Base-by-base conservation (phyloP, 768 basidiomycete species). In the Coprinellus aureogranulatus region DNA sequence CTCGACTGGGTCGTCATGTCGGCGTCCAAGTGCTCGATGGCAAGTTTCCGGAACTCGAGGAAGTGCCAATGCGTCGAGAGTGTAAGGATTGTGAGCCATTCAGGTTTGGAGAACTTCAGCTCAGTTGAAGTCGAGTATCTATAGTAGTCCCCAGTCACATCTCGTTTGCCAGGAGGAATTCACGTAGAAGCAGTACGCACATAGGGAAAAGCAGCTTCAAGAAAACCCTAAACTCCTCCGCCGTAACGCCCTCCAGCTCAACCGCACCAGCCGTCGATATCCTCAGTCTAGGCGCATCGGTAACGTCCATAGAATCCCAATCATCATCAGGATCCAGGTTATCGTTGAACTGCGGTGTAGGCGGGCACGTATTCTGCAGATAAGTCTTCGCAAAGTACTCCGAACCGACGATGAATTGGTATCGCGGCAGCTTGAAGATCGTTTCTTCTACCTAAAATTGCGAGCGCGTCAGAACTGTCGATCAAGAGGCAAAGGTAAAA, bases 11-110 rank as follows among this genome's bases (percentile, higher is more conserved):
- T 55, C 53, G 23, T 30, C 16, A 50, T n/a, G 9, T 34, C 12
- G 8, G 5, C 8, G 18, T 44, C 27, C 4, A 61, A 2, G 37
- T 61, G 37, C 18, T 42, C 30, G 28, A 51, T 53, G 12, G 60
- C 56, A 4, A 61, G 53, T 2, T 54, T 52, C n/a, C 49, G 45
- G 28, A 61, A 44, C 1, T 58, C 30, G 27, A 34, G 55, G 26
- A 61, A 61, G 4, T 50, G 37, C 60, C 60, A 61, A 18, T 39
- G 42, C 5, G 28, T 39, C 20, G 60, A 39, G 11, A 49, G 50
- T 4, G 23, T n/a, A 40, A 61, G 48, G 23, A 61, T 46, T 23
- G 47, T 27, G 14, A 55, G 46, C 60, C 56, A 61, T 4, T 58
- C 44, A 4, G 40, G 30, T 6, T 46, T 40, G 2, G 31, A 39